Conservation (phyloP, 768 basidiomycete genomes). For the Aureoboletus auriporus region DNA sequence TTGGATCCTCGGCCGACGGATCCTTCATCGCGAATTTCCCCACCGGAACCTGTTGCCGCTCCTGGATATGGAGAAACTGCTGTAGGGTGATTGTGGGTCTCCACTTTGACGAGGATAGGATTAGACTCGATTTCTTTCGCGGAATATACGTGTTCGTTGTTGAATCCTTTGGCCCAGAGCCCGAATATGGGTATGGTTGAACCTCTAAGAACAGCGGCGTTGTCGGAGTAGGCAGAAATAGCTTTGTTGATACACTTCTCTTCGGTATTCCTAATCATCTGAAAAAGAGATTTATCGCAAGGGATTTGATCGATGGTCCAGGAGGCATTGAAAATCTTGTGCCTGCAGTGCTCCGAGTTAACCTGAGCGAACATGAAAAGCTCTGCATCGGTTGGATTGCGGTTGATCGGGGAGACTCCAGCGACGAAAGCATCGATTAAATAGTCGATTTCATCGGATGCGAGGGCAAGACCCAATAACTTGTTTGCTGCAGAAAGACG, state of each 20-base stretch:
- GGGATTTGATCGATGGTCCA: conserved; percentile 82
- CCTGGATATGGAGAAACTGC: conserved; percentile 98
- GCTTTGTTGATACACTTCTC: conserved; percentile 69
- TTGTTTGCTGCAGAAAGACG: conserved; percentile 76
- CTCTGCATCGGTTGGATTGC: conserved; percentile 95
- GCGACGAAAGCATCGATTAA: conserved; percentile 84
- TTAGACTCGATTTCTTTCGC: conserved; percentile 59
- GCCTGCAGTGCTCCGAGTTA: conserved; percentile 99
- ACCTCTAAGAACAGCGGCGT: conserved; percentile 91
- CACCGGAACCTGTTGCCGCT: conserved; percentile 98
- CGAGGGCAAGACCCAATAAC: conserved; percentile 85
- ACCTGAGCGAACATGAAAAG: conserved; percentile 99
- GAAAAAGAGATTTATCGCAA: conserved; percentile 76
- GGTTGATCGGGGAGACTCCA: conserved; percentile 59
- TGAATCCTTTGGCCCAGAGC: conserved; percentile 33
- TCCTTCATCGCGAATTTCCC: conserved; percentile 97
- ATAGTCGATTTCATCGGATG: conserved; percentile 87
- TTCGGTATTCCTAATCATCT: conserved; percentile 98
- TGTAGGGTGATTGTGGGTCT: conserved; percentile 99
- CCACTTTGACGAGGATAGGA: conserved; percentile 94
- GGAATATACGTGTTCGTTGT: conserved; percentile 45
- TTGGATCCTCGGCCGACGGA: conserved; percentile 92
- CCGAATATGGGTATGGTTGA: conserved; percentile 67
- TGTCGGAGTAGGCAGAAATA: conserved; percentile 96
- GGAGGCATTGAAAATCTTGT: conserved; percentile 98